A percentile compares a stretch with the other conserved stretches of the same genome.
Conservation (phyloP, 257 asterid genomes). For the Ilex asprella region DNA sequence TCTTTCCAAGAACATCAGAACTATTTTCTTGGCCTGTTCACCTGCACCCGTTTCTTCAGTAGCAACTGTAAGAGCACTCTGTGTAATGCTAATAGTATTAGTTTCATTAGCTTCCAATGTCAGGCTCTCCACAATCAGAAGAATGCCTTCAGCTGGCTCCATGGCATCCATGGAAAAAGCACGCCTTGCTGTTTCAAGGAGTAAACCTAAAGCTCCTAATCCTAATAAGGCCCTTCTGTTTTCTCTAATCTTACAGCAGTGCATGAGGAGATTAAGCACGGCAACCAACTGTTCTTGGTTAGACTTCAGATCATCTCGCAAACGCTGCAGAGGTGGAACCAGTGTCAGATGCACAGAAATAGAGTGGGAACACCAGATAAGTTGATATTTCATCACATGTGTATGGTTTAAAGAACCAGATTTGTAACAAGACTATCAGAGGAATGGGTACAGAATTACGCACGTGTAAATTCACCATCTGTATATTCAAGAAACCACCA, state of each 20-base stretch:
- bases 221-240: constrained; percentile 76
- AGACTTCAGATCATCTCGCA: constrained; percentile 85
- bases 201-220: constrained; percentile 80
- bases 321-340: constrained; percentile 49
- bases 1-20: constrained; percentile 91
- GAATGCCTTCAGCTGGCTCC: constrained; percentile 99
- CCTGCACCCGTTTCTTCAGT: constrained; percentile 83
- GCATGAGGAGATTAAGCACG: constrained; percentile 91
- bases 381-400: too few species aligned
- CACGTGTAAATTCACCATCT: too few species aligned
- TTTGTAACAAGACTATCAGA: too few species aligned
- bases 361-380: too few species aligned
- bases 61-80: constrained; percentile 68
- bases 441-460: too few species aligned
- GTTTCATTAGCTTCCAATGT: constrained; percentile 97
- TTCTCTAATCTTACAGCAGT: constrained; percentile 91
- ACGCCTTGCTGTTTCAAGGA: constrained; percentile 96
- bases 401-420: too few species aligned
- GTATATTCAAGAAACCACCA: too few species aligned
- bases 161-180: constrained; percentile 96
- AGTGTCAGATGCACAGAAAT: neutral
- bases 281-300: constrained; percentile 88
- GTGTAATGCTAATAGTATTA: constrained; percentile 66
- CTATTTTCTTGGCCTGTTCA: constrained; percentile 97
- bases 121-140: constrained; percentile 86